phyloP scores from a whole-genome alignment of 148 eudicot species.

The Dysphania ambrosioides region DNA sequence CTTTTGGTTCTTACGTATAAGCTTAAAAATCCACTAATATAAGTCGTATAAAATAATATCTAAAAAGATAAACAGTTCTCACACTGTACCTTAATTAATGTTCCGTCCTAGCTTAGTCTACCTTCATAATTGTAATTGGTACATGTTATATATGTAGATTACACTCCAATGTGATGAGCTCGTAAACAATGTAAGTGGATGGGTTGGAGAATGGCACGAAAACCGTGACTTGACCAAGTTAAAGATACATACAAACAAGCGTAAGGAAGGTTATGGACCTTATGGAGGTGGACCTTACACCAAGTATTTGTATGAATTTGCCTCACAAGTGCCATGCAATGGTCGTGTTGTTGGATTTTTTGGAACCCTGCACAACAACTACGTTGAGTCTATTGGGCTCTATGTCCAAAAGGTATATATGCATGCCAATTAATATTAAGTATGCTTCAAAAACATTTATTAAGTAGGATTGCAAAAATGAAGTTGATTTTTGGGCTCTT shows the following conservation, averaged over 20 bases:
- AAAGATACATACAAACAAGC: neutral
- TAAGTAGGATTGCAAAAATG: too few species aligned
- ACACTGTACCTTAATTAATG: neutral
- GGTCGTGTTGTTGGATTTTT: neutral
- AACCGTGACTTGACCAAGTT: neutral
- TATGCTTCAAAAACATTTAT: too few species aligned
- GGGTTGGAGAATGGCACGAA: neutral
- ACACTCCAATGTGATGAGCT: neutral
- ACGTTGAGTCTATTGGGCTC: neutral
- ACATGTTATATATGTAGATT: neutral
- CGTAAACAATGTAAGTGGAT: neutral
- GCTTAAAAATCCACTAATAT: too few species aligned
- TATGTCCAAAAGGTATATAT: neutral
- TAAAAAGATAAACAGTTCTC: too few species aligned
- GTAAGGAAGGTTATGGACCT: neutral
- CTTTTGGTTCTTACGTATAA: too few species aligned
- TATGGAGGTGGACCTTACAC: neutral
- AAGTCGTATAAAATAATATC: too few species aligned
- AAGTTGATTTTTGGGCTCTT: too few species aligned
- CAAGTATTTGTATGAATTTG: neutral
- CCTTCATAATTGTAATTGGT: neutral
- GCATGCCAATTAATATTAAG: too few species aligned
- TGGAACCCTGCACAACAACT: neutral
- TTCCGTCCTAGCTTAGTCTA: neutral
- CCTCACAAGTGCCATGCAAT: neutral